Evolutionary conservation across 1,284 basidiomycete species (phyloP), one percentile per base, ranked within the genome.

Genomic region (Rhodotorula sp.): DNA sequence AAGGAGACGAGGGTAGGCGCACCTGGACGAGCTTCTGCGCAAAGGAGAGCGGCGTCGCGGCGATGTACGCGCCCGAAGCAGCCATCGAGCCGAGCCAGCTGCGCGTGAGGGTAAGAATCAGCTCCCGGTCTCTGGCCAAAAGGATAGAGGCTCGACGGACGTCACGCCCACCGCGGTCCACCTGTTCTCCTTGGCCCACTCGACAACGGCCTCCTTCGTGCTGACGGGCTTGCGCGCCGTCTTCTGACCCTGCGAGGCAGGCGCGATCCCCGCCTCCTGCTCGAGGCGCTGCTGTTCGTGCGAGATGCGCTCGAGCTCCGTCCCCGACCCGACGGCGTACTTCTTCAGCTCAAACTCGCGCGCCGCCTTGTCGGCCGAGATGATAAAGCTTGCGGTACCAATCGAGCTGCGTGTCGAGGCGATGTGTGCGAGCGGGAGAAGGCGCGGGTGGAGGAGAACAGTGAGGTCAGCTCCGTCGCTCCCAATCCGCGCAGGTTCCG

Each of bases 1-100:
- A 9, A 13, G 29, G n/a, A 32, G 48, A n/a, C 25, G 10, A 15
- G 8, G 29, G 21, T 32, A n/a, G 46, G 37, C 68, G 55, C 50
- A 70, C 72, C 70, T 74, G 73, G 34, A 76, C 75, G 55, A 76
- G 72, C 66, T 76, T 76, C 29, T 76, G 75, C 29, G 73, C 66
- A 44, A 75, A 75, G 8, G 71, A 64, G 3, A 76, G 63, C 1
- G 75, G 75, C 21, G 73, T 67, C 19, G 71, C 63, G 27, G 73
- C 65, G 51, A 76, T 76, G 63, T 76, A 76, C 22, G 67, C 75
- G 32, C 74, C 74, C 1, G 66, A 67, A 0, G 71, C 75, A 13
- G 63, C 69, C 73, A 76, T 75, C n/a, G 67, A 70, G 3, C 71
- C 66, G 4, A 59, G 64, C 75, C 75, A 76, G n/a, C 74, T 75